Percentiles rank a stretch among this genome's conserved stretches.
These are phyloP conservation scores for Epicoccum nigrum DNA, from an alignment of 2,329 filamentous ascomycete species.

Conservation along the genomic window DNA sequence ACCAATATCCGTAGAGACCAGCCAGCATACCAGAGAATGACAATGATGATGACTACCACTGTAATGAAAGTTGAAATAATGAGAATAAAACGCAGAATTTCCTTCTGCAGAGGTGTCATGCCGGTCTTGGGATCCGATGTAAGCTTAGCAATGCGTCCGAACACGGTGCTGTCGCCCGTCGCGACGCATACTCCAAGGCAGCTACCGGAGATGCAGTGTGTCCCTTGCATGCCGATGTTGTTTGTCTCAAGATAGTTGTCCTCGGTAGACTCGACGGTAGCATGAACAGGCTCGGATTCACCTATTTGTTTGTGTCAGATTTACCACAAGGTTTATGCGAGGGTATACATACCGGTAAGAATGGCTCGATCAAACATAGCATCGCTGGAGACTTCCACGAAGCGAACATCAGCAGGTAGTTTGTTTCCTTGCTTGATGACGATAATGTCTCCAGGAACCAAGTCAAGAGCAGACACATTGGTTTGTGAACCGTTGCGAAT, in stretches of 20 bases:
- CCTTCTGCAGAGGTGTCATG: slow-evolving; percentile 72
- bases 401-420: slow-evolving; percentile 74
- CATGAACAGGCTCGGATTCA: slow-evolving; percentile 69
- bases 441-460: slow-evolving; percentile 76
- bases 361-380: slow-evolving; percentile 76
- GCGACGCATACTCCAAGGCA: slow-evolving; percentile 72
- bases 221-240: slow-evolving; percentile 79
- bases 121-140: slow-evolving; percentile 72
- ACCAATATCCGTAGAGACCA: background rate
- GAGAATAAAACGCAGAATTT: slow-evolving; percentile 74
- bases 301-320: slow-evolving; percentile 49
- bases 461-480: slow-evolving; percentile 60
- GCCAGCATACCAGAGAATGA: slow-evolving; percentile 65
- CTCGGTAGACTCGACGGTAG: slow-evolving; percentile 67
- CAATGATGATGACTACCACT: slow-evolving; percentile 67
- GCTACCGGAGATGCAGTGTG: slow-evolving; percentile 74
- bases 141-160: slow-evolving; percentile 75
- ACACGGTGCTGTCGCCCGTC: slow-evolving; percentile 75
- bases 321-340: background rate
- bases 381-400: slow-evolving; percentile 71
- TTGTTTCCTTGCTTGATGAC: slow-evolving; percentile 74
- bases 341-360: slow-evolving; percentile 61
- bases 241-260: slow-evolving; percentile 78
- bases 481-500: slow-evolving; percentile 64
- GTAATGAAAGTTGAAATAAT: slow-evolving; percentile 73